phyloP scores from a whole-genome alignment of 371 early-diverging fungal genomes.

The Mucor velutinosus region DNA sequence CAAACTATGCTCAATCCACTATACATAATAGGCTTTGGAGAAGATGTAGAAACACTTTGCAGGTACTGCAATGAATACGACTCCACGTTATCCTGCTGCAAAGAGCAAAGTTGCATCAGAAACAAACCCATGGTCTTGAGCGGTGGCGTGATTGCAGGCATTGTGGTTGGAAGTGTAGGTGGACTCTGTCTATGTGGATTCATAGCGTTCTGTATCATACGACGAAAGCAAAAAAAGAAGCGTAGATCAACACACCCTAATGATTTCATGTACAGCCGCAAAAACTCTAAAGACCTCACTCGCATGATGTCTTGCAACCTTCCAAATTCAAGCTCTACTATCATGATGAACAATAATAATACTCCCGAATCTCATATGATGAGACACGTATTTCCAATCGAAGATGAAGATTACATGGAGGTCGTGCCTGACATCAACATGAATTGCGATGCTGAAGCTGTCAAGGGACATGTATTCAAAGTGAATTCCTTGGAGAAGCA shows the following conservation, averaged over 20 bases:
- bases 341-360: background rate
- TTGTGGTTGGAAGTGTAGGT: constrained; percentile 4
- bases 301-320: constrained; percentile 3
- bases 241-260: constrained; percentile 9
- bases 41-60: constrained; percentile 20
- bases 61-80: constrained; percentile 14
- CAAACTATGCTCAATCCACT: background rate
- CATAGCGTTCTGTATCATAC: constrained; percentile 5
- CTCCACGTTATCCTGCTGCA: constrained; percentile 15
- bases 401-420: constrained; percentile 24
- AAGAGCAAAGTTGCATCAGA: constrained; percentile 9
- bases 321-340: constrained; percentile 7
- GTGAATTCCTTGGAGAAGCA: constrained; percentile 23
- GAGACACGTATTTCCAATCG: constrained; percentile 17
- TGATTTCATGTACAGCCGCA: background rate
- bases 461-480: constrained; percentile 25
- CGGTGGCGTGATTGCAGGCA: constrained; percentile 8
- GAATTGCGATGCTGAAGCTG: constrained; percentile 7
- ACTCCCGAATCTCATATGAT: constrained; percentile 17
- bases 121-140: background rate
- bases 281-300: constrained; percentile 3
- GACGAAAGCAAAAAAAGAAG: constrained; percentile 11
- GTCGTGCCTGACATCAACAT: constrained; percentile 20
- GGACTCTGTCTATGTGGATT: constrained; percentile 3
- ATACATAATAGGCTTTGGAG: constrained; percentile 16